A percentile compares a stretch with the other conserved stretches of the same genome.
phyloP scores from a whole-genome alignment of 306 rosid genomes.

The Vachellia collinsii region DNA sequence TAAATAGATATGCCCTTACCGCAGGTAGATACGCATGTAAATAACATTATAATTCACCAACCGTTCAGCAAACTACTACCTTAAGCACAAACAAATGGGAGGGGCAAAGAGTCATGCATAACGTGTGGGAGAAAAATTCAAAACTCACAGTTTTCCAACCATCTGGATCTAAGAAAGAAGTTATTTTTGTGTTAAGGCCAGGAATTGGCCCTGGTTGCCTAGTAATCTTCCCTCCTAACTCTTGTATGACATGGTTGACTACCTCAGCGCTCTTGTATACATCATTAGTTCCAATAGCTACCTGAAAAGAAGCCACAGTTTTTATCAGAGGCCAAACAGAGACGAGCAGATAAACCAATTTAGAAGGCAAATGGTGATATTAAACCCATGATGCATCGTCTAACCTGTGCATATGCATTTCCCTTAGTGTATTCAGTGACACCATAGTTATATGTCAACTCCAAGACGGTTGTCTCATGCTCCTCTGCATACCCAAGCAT shows the following conservation, averaged over 20 bases:
- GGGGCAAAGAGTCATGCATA: background rate
- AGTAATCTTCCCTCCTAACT: constrained; percentile 95
- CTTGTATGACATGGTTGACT: constrained; percentile 66
- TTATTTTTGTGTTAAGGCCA: constrained; percentile 85
- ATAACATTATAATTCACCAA: background rate
- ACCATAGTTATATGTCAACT: constrained; percentile 94
- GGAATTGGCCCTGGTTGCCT: constrained; percentile 89
- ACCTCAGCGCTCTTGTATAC: constrained; percentile 94
- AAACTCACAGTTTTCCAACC: constrained; percentile 98
- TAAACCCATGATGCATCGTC: constrained; percentile 22
- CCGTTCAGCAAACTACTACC: constrained; percentile 6
- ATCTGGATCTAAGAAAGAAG: constrained; percentile 90
- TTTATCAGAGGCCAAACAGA: constrained; percentile 23
- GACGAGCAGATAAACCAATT: constrained; percentile 22
- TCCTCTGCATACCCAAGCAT: constrained; percentile 92
- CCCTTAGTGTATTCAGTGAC: constrained; percentile 92
- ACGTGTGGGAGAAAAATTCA: background rate
- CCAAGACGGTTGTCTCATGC: constrained; percentile 79
- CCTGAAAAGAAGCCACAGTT: constrained; percentile 45
- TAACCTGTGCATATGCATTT: constrained; percentile 94
- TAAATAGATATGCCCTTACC: too few relatives aligned
- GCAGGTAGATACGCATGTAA: background rate
- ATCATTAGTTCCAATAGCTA: constrained; percentile 93
- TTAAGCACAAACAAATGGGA: background rate
- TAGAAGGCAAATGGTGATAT: background rate